phyloP scores from a whole-genome alignment of 176 grass and related monocot genomes.

The Oryza longistaminata region DNA sequence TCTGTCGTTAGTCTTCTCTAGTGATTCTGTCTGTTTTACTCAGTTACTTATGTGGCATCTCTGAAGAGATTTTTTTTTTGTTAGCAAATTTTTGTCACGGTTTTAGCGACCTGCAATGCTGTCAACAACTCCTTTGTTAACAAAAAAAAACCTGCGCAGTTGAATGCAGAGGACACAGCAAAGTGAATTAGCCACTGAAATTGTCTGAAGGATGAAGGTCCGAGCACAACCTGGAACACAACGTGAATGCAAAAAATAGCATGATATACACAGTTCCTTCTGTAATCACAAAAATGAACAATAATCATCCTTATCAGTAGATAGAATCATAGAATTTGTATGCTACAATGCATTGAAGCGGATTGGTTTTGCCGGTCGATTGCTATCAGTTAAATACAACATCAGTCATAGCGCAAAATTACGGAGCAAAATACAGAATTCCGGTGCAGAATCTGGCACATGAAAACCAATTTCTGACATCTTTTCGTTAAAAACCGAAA shows the following conservation, averaged over 20 bases:
- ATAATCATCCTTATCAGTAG: not conserved
- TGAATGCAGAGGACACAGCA: not conserved
- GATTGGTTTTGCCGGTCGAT: not conserved
- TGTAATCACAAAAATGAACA: not conserved
- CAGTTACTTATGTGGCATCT: not conserved
- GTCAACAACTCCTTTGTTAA: too few species aligned
- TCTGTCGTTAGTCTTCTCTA: not conserved
- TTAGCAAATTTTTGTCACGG: too few species aligned
- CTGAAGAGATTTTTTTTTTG: too few species aligned
- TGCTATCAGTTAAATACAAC: not conserved
- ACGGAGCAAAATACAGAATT: not conserved
- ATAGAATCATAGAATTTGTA: not conserved
- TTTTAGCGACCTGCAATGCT: not conserved
- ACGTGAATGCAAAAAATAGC: not conserved
- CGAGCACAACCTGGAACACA: not conserved
- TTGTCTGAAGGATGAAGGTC: not conserved
- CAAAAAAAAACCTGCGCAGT: too few species aligned
- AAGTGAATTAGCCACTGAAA: not conserved
- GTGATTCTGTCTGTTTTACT: not conserved
- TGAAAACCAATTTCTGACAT: not conserved
- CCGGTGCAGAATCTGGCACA: too few species aligned
- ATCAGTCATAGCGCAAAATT: not conserved
- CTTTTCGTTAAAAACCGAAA: too few species aligned
- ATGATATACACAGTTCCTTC: not conserved
- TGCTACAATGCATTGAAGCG: not conserved